Base-by-base conservation (phyloP, 139 green algal species). In the Nannochloris sp. region DNA sequence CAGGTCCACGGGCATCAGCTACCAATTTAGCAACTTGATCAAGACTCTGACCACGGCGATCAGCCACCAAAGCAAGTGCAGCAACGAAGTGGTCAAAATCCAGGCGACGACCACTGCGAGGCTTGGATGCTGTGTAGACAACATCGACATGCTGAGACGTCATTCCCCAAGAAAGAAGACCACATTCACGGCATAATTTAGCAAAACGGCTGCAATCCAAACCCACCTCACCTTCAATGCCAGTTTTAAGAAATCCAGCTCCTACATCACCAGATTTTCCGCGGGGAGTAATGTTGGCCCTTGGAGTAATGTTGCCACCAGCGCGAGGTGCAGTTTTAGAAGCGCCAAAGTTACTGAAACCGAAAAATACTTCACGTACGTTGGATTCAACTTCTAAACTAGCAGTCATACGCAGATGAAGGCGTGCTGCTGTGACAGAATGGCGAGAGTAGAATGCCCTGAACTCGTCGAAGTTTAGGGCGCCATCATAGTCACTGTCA, bases 101-200 rank as follows among this genome's bases (percentile, higher is more conserved):
- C 39, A 65, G 37, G 9, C 38, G 30, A 32, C 25, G 23, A 24
- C 19, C 15, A 9, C 12, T 23, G 2, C 12, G 14, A 27, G 33
- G 59, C 9, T 45, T 44, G 12, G 14, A 36, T 4, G 27, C 30
- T 8, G 34, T 37, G 12, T 46, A 65, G 13, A 1, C 34, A 24
- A 53, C 38, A 13, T 65, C 34, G 12, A 55, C 14, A 37, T 65
- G 7, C 15, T 36, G 13, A 23, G 35, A 25, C 27, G n/a, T 24
- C 19, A 54, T 33, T 0, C 24, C 34, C 24, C 14, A 45, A n/a
- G n/a, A n/a, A 3, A 65, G 6, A 36, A 65, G 30, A 13, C 32
- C 32, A 27, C n/a, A 65, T 37, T 65, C 59, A 24, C 39, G 37
- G 59, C 59, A 65, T 10, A 65, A 12, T n/a, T 65, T 65, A 33